These are phyloP conservation scores for Hyparrhenia diplandra DNA, from an alignment of 176 grass and related monocot species.

Conservation along the genomic window DNA sequence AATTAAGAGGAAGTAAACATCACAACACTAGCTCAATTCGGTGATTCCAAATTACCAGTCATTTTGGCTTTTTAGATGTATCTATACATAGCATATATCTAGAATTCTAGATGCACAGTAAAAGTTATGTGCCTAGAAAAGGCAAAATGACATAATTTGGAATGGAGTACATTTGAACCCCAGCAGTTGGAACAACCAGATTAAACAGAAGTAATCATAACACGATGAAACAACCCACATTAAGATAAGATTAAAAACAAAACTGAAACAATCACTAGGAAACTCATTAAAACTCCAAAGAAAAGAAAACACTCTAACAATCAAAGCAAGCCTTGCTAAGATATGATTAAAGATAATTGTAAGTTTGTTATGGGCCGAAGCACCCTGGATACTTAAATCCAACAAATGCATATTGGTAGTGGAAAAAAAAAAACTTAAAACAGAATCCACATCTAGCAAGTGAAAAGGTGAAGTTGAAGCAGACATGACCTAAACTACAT, in stretches of 20 bases:
- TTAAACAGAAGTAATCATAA: background rate
- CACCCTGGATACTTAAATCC: background rate
- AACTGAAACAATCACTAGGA: background rate
- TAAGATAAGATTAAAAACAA: background rate
- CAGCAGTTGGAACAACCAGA: background rate
- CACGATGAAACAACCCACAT: background rate
- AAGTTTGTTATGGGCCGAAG: background rate
- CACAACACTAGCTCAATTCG: background rate
- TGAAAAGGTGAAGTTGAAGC: slow-evolving; percentile 1
- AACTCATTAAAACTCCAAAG: background rate
- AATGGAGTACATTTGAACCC: background rate
- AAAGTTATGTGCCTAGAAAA: background rate
- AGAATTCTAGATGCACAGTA: background rate
- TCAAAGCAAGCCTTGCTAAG: background rate
- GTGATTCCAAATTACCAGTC: background rate
- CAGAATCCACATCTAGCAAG: background rate
- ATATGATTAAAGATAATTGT: background rate
- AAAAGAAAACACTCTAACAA: background rate
- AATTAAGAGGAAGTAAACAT: slow-evolving; percentile 15
- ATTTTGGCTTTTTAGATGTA: background rate
- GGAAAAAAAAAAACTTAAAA: background rate
- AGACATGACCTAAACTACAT: background rate
- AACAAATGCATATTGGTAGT: background rate
- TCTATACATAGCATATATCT: background rate
- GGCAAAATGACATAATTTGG: background rate